A percentile compares a stretch with the other conserved stretches of the same genome.
Conservation (phyloP, 192 early-diverging fungal species). For the Entomortierella chlamydospora region DNA sequence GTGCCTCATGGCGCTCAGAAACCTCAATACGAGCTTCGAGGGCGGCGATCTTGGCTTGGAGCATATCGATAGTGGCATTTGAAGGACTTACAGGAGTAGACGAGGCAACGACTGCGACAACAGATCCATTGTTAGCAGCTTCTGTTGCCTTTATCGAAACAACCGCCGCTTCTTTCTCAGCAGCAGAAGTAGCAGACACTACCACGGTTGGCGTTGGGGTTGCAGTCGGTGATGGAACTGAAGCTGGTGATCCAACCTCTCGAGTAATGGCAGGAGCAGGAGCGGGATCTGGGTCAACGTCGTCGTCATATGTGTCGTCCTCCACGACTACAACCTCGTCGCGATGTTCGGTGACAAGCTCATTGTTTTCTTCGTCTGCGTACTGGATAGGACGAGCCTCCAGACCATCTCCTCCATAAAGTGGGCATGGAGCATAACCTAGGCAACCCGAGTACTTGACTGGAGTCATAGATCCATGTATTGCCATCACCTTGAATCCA, state of each 20-base stretch:
- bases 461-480: not conserved
- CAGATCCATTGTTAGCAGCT: not conserved
- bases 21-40: slow-evolving; percentile 23
- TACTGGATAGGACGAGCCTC: slow-evolving; percentile 51
- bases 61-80: slow-evolving; percentile 1
- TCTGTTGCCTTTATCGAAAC: not conserved
- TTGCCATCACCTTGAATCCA: slow-evolving; percentile 56
- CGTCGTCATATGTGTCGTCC: not conserved
- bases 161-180: no score
- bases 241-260: not conserved
- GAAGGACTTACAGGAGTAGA: not conserved
- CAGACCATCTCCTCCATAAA: slow-evolving; percentile 47
- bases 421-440: slow-evolving; percentile 56
- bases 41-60: slow-evolving; percentile 14
- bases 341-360: not conserved
- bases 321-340: not conserved
- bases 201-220: no score
- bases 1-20: slow-evolving; percentile 18
- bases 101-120: not conserved
- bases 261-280: not conserved
- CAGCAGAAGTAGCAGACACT: no score
- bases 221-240: no score
- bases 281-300: not conserved
- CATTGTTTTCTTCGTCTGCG: slow-evolving; percentile 31
- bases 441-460: slow-evolving; percentile 24